Percentiles rank a stretch among this genome's conserved stretches.
phyloP scores from a whole-genome alignment of 2,329 filamentous ascomycete genomes.

The Aspergillus persii region DNA sequence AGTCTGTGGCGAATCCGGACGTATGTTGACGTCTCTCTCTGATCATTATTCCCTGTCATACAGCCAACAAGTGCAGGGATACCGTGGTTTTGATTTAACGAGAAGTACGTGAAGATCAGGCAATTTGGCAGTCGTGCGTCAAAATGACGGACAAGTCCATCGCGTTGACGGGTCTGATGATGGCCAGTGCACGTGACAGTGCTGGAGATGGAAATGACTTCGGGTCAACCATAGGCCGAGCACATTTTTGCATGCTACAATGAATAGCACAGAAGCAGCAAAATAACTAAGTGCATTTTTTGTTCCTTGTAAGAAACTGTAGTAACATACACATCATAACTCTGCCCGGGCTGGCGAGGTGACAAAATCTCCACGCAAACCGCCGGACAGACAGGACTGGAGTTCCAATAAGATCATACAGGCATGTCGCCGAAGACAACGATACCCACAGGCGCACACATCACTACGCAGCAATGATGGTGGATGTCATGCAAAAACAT shows the following conservation, averaged over 20 bases:
- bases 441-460: slow-evolving; percentile 1
- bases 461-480: slow-evolving; percentile 3
- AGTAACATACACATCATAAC: slow-evolving; percentile 20
- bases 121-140: not conserved
- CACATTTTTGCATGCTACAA: not conserved
- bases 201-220: not conserved
- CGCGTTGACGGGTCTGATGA: not conserved
- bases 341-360: slow-evolving; percentile 7
- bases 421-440: slow-evolving; percentile 5
- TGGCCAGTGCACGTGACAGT: not conserved
- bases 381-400: not conserved
- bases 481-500: not conserved
- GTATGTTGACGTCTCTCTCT: not conserved
- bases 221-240: not conserved
- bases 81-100: not conserved
- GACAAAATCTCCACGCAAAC: not conserved
- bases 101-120: not conserved
- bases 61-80: not conserved
- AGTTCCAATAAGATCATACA: slow-evolving; percentile 4
- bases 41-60: not conserved
- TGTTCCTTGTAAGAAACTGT: slow-evolving; percentile 10
- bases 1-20: not conserved
- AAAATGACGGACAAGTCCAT: not conserved
- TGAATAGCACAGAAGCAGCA: not conserved
- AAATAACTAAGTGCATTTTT: slow-evolving; percentile 9